These are phyloP conservation scores for Botryobasidium botryosum DNA, from an alignment of 768 basidiomycete species.

Conservation along the genomic window DNA sequence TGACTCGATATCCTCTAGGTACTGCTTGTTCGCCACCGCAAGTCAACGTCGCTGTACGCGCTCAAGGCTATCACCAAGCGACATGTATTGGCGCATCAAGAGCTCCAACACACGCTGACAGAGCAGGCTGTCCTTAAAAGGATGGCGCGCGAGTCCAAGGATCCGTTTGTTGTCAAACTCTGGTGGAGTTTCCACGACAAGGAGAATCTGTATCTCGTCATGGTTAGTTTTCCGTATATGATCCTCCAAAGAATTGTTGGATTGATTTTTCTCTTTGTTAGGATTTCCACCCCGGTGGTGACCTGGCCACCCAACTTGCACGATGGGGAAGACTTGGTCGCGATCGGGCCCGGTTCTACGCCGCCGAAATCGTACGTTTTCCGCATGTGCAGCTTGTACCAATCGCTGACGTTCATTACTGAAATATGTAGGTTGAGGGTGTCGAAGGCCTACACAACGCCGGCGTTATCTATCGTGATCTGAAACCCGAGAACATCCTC, in stretches of 20 bases:
- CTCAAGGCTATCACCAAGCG: slow-evolving; percentile 97
- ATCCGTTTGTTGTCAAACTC: slow-evolving; percentile 90
- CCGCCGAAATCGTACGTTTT: slow-evolving; percentile 61
- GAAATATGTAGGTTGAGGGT: slow-evolving; percentile 41
- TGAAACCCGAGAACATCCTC: slow-evolving; percentile 94
- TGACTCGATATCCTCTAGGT: slow-evolving; percentile 16
- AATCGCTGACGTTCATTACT: background rate
- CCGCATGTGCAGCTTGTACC: background rate
- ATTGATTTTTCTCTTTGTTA: slow-evolving; percentile 15
- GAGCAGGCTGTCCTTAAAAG: slow-evolving; percentile 91
- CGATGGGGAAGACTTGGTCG: slow-evolving; percentile 88
- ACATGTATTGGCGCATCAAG: slow-evolving; percentile 91
- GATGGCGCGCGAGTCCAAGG: slow-evolving; percentile 64
- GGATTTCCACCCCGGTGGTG: slow-evolving; percentile 94
- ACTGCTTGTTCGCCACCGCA: slow-evolving; percentile 70
- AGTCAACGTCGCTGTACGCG: slow-evolving; percentile 57
- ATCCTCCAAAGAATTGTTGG: background rate
- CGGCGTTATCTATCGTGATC: slow-evolving; percentile 93
- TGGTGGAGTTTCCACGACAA: slow-evolving; percentile 98
- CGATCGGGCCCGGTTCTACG: slow-evolving; percentile 91
- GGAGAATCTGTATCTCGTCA: slow-evolving; percentile 91
- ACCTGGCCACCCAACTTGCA: slow-evolving; percentile 92
- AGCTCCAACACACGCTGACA: slow-evolving; percentile 88
- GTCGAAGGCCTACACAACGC: slow-evolving; percentile 85
- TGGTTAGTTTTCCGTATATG: slow-evolving; percentile 35